A percentile compares a stretch with the other conserved stretches of the same genome.
Conservation (phyloP, 2,329 filamentous ascomycete genomes). For the Aspergillus tamarii region DNA sequence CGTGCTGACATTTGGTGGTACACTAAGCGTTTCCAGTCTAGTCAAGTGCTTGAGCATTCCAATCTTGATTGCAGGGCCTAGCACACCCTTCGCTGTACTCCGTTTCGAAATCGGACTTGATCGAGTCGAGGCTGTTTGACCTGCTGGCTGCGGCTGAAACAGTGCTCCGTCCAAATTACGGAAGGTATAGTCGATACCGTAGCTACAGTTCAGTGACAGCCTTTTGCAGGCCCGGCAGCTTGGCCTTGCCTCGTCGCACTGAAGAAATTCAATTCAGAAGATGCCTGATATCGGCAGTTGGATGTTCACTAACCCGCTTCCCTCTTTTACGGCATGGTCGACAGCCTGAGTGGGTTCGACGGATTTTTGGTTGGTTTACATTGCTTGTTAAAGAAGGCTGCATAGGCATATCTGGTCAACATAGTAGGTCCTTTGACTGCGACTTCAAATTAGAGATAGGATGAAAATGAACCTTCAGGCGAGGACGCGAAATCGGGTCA, state of each 20-base stretch:
- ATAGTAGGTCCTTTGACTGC: no score
- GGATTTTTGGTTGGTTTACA: slow-evolving; percentile 7
- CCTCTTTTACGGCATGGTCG: slow-evolving; percentile 18
- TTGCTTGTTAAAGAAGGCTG: not conserved
- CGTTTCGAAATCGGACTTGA: not conserved
- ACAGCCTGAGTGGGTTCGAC: slow-evolving; percentile 17
- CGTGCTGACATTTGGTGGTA: not conserved
- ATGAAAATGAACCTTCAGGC: no score
- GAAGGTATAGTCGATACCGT: slow-evolving; percentile 17
- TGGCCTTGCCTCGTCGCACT: slow-evolving; percentile 23
- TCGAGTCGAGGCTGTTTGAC: not conserved
- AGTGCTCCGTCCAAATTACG: not conserved
- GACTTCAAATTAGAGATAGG: no score
- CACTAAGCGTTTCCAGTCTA: not conserved
- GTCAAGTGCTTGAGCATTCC: not conserved
- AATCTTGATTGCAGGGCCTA: not conserved
- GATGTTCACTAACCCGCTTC: slow-evolving; percentile 13
- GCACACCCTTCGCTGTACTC: not conserved
- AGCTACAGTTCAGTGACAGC: slow-evolving; percentile 19
- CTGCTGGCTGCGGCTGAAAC: not conserved
- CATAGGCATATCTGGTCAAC: not conserved
- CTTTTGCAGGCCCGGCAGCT: slow-evolving; percentile 16
- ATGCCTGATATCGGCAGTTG: not conserved
- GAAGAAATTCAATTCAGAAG: not conserved
- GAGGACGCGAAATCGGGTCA: no score